These are phyloP conservation scores for Reticulascus tulasneorum DNA, from an alignment of 2,329 filamentous ascomycete species.

Conservation along the genomic window DNA sequence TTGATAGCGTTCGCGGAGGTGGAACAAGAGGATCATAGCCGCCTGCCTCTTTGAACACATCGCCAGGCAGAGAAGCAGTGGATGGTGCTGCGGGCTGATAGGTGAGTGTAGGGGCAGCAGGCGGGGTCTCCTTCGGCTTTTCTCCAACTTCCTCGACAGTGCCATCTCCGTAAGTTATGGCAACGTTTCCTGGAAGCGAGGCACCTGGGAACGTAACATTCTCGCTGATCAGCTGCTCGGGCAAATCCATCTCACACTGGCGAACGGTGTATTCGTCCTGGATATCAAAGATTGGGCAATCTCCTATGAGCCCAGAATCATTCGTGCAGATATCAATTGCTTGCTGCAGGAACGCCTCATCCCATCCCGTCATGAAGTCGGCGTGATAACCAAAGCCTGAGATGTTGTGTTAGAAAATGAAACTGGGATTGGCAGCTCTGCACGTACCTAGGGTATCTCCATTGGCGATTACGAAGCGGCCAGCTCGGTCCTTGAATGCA, in stretches of 20 bases:
- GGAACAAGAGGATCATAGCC: constrained; percentile 9
- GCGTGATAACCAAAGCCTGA: constrained; percentile 71
- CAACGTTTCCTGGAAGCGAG: constrained; percentile 62
- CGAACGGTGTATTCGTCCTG: constrained; percentile 55
- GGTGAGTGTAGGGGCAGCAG: constrained; percentile 24
- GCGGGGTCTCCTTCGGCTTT: constrained; percentile 6
- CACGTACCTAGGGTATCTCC: constrained; percentile 68
- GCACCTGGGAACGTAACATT: constrained; percentile 52
- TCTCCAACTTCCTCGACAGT: constrained; percentile 7
- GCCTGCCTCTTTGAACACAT: constrained; percentile 35
- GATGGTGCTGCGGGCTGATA: constrained; percentile 32
- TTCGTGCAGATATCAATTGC: constrained; percentile 76
- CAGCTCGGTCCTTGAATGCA: constrained; percentile 56
- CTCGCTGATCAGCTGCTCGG: constrained; percentile 52
- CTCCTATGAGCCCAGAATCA: constrained; percentile 61
- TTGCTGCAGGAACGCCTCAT: constrained; percentile 60
- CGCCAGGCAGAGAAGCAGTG: constrained; percentile 33
- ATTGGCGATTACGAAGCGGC: constrained; percentile 72
- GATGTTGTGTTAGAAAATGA: background rate
- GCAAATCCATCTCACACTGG: constrained; percentile 61
- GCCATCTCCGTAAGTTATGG: constrained; percentile 32
- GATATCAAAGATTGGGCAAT: constrained; percentile 73
- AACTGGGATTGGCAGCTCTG: background rate
- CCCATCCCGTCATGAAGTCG: constrained; percentile 80
- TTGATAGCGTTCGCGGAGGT: too few relatives aligned